These are phyloP conservation scores for Sporothrix mexicana DNA, from an alignment of 2,329 filamentous ascomycete genomes.

Conservation along the genomic window DNA sequence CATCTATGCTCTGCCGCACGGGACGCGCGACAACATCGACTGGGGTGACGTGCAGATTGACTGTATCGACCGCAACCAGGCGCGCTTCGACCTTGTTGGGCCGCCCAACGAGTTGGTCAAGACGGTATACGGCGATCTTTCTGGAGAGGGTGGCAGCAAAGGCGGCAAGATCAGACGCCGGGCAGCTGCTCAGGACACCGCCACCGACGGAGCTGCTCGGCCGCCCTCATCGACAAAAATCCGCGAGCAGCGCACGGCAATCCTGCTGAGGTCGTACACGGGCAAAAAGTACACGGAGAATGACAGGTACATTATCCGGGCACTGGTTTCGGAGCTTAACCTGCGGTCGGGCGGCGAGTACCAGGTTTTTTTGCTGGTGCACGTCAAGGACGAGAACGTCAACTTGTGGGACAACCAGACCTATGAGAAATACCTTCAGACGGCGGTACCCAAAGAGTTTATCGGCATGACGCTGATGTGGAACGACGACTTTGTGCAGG, in stretches of 20 bases:
- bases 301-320: constrained; percentile 77
- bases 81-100: constrained; percentile 61
- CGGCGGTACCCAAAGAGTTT: constrained; percentile 52
- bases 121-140: constrained; percentile 32
- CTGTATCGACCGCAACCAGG: constrained; percentile 69
- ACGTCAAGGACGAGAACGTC: constrained; percentile 66
- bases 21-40: constrained; percentile 67
- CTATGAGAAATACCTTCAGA: constrained; percentile 65
- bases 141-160: neutral
- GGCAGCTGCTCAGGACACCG: too few species aligned
- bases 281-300: constrained; percentile 78
- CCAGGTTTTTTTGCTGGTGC: constrained; percentile 78
- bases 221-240: neutral
- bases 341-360: constrained; percentile 81
- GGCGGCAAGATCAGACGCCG: too few species aligned
- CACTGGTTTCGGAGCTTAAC: constrained; percentile 77
- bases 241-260: constrained; percentile 65
- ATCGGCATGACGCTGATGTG: constrained; percentile 73
- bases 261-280: constrained; percentile 77
- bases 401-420: constrained; percentile 64
- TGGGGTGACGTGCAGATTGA: constrained; percentile 74
- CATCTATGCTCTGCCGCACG: constrained; percentile 63
- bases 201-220: neutral
- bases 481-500: constrained; percentile 74
- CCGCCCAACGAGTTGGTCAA: constrained; percentile 53